Percentiles rank a stretch among this genome's conserved stretches.
phyloP scores from a whole-genome alignment of 176 grass and related monocot species.

The Zea mays region Zm-B73-REFERENCE-NAM-5.0 NC_050102.1:13499501-13500000 shows the following conservation, averaged over 20 bases:
- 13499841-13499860: conserved; percentile 53
- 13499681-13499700: not conserved
- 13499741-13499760: not conserved
- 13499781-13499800: conserved; percentile 20
- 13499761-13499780: not conserved
- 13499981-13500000: not conserved
- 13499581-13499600: too few species aligned
- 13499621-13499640: not conserved
- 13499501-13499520: too few species aligned
- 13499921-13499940: conserved; percentile 31
- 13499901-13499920: conserved; percentile 75
- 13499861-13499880: conserved; percentile 41
- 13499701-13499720: not conserved
- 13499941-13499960: conserved; percentile 29
- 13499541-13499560: too few species aligned
- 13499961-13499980: not conserved
- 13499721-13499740: not conserved
- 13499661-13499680: not conserved
- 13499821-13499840: conserved; percentile 19
- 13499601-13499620: too few species aligned
- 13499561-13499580: too few species aligned
- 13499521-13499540: too few species aligned
- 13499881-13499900: conserved; percentile 43
- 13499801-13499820: not conserved
- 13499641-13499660: not conserved